Evolutionary conservation across 306 rosid species (phyloP), one percentile per base, ranked within the genome.

Genomic region (Prunus dulcis): DNA sequence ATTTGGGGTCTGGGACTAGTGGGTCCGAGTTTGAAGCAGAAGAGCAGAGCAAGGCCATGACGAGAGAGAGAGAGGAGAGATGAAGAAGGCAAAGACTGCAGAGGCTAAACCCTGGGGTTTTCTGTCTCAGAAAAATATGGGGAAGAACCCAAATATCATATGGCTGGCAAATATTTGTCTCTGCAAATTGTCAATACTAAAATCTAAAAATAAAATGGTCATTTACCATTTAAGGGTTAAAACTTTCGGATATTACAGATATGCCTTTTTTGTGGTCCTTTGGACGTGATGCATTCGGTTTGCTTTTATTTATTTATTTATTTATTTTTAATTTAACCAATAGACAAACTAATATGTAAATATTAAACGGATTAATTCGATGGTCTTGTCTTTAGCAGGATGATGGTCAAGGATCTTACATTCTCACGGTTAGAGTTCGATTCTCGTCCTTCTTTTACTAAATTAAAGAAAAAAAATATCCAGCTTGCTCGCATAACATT

Each of bases 1-100:
- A 77, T 64, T 25, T 25, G 71, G 76, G 69, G 62, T 41, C 46
- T 45, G 70, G 46, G 69, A 23, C 71, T 23, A 65, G 86, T 73
- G 80, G 87, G 82, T 73, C 81, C 69, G 84, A 63, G 47, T 5
- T 46, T 38, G 82, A n/a, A 62, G 71, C 76, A 79, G 79, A 73
- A 70, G 81, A 81, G 78, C 69, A 73, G 82, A 47, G 76, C 76
- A 73, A 69, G 34, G 64, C 87, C 84, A 78, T 75, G 67, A 12
- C 8, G 45, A 72, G 90, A 73, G 53, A 34, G 41, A 53, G 28
- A 32, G 45, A 38, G 3, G 64, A 58, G 69, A 19, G 70, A 52
- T 28, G 74, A 30, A 47, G 60, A 38, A 25, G 66, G 25, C 32
- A 12, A 50, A 5, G 61, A 30, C 62, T 41, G 52, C 22, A 51